These are phyloP conservation scores for Ceratobasidium sp. DNA, from an alignment of 1,284 basidiomycete genomes.

Conservation along the genomic window DNA sequence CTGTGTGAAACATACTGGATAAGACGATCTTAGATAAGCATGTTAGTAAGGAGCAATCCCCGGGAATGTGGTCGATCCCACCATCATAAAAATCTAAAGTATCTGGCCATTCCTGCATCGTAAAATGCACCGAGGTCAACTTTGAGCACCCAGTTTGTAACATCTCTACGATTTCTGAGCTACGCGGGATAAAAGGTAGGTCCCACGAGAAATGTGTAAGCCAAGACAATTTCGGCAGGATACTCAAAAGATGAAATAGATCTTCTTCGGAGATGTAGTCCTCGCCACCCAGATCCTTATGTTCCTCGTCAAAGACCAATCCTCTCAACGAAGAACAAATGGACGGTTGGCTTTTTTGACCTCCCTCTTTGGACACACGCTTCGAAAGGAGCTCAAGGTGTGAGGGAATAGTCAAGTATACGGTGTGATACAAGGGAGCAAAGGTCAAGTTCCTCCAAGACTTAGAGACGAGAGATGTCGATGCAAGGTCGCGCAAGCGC, in stretches of 20 bases:
- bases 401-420: not conserved
- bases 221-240: not conserved
- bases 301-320: not conserved
- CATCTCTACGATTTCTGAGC: not conserved
- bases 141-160: constrained; percentile 7
- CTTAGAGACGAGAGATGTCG: not conserved
- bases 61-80: not conserved
- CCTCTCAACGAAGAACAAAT: not conserved
- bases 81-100: not conserved
- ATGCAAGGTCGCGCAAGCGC: not conserved
- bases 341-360: too few species aligned
- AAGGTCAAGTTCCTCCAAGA: not conserved
- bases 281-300: too few species aligned
- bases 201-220: constrained; percentile 11
- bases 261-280: not conserved
- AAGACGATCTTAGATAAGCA: not conserved
- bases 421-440: not conserved
- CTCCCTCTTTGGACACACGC: not conserved
- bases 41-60: too few species aligned
- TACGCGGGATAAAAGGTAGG: not conserved
- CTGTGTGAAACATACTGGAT: not conserved
- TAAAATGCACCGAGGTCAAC: not conserved
- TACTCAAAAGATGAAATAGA: not conserved
- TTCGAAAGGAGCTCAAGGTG: not conserved
- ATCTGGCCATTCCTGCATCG: not conserved